phyloP scores from a whole-genome alignment of 2,329 filamentous ascomycete species.

The Thyridium curvatum region DNA sequence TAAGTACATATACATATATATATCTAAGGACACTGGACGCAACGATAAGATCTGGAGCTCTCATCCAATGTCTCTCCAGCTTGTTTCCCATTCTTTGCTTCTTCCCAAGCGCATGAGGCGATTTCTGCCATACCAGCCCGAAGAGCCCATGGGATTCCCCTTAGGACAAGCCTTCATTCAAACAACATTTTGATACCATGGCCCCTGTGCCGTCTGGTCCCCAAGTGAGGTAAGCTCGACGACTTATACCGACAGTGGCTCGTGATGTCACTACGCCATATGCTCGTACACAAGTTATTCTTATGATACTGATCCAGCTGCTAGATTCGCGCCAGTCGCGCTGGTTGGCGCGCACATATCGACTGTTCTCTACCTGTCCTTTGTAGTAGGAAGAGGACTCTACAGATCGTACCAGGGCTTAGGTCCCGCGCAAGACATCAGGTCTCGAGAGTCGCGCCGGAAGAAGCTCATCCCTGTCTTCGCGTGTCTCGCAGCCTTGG shows the following conservation, averaged over 20 bases:
- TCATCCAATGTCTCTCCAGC: too few relatives aligned
- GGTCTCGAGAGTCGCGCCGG: slow-evolving; percentile 24
- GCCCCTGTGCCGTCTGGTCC: slow-evolving; percentile 15
- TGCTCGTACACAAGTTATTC: too few relatives aligned
- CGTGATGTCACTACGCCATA: too few relatives aligned
- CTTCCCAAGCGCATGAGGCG: too few relatives aligned
- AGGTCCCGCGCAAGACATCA: slow-evolving; percentile 26
- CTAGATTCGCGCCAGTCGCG: slow-evolving; percentile 23
- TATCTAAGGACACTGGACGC: too few relatives aligned
- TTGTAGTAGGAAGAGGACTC: slow-evolving; percentile 22
- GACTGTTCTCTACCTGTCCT: slow-evolving; percentile 22
- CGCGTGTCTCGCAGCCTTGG: slow-evolving; percentile 19
- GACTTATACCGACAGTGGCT: not conserved
- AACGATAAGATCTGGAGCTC: too few relatives aligned
- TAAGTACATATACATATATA: too few relatives aligned
- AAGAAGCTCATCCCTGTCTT: slow-evolving; percentile 25
- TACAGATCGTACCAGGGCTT: slow-evolving; percentile 26
- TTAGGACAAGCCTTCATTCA: too few relatives aligned
- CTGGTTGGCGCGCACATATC: slow-evolving; percentile 19
- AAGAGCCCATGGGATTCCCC: too few relatives aligned
- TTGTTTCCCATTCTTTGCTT: too few relatives aligned
- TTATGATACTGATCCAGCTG: not conserved
- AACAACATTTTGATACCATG: slow-evolving; percentile 3
- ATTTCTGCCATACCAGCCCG: too few relatives aligned
- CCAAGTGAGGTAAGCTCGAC: slow-evolving; percentile 11